A percentile compares a stretch with the other conserved stretches of the same genome.
Evolutionary conservation across 1,284 basidiomycete species (phyloP).

Genomic region (Dichomitus squalens): DNA sequence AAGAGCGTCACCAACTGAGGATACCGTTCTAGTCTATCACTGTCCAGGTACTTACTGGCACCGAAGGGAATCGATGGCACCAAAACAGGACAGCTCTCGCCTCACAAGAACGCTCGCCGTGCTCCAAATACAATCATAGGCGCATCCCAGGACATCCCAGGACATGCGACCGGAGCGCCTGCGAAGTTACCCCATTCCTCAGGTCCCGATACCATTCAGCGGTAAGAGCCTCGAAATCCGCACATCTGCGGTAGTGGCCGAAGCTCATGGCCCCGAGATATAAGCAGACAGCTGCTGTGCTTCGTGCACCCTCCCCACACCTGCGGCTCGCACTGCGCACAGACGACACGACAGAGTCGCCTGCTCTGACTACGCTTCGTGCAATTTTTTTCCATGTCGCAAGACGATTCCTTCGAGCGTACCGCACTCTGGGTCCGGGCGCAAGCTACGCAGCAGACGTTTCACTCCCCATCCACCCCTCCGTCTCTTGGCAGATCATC

Average conservation of each 20-base stretch:
- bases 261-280: slow-evolving; percentile 2
- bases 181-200: slow-evolving; percentile 20
- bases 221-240: not conserved
- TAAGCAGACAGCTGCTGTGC: slow-evolving; percentile 4
- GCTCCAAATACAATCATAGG: slow-evolving; percentile 12
- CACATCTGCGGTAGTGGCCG: too few relatives aligned
- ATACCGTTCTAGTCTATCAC: slow-evolving; percentile 5
- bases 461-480: slow-evolving; percentile 13
- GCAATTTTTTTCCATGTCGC: slow-evolving; percentile 15
- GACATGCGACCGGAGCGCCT: slow-evolving; percentile 5
- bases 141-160: slow-evolving; percentile 1
- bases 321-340: not conserved
- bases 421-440: slow-evolving; percentile 27
- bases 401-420: slow-evolving; percentile 19
- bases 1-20: not conserved
- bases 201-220: not conserved
- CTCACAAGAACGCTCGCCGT: slow-evolving; percentile 5
- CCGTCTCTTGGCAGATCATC: slow-evolving; percentile 18
- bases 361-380: not conserved
- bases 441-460: slow-evolving; percentile 17
- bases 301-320: slow-evolving; percentile 6
- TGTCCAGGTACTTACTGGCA: not conserved
- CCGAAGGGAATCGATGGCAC: slow-evolving; percentile 7
- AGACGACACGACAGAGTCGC: not conserved
- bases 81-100: slow-evolving; percentile 15